Evolutionary conservation across 352 stramenopile genomes (phyloP).

Genomic region (Phytophthora cactorum): DNA sequence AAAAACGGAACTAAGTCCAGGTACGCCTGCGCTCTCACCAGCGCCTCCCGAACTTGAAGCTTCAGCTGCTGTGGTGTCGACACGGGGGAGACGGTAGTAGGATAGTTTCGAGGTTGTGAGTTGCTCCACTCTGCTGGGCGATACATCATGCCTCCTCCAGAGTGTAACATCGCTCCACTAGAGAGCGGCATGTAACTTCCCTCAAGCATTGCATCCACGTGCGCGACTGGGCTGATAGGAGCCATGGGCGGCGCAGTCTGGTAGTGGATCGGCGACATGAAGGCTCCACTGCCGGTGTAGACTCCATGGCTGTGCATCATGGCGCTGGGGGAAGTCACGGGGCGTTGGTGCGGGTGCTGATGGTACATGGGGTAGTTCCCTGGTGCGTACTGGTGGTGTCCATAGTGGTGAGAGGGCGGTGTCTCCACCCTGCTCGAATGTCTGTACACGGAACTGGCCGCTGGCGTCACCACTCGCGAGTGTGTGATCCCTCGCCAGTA

Average conservation of each 20-base stretch:
- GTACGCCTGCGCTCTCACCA: conserved; percentile 53
- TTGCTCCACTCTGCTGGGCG: conserved; percentile 12
- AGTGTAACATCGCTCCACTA: not conserved
- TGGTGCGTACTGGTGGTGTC: conserved; percentile 9
- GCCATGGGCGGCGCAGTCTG: conserved; percentile 24
- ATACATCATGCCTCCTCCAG: conserved; percentile 6
- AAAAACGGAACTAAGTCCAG: conserved; percentile 58
- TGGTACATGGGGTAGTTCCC: conserved; percentile 25
- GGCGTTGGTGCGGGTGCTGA: conserved; percentile 12
- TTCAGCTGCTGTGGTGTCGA: conserved; percentile 41
- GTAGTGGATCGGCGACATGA: conserved; percentile 40
- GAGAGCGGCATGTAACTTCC: conserved; percentile 4
- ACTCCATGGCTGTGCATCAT: conserved; percentile 16
- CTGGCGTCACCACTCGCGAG: conserved; percentile 38
- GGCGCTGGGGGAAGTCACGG: conserved; percentile 17
- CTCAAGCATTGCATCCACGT: conserved; percentile 14
- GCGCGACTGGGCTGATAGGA: conserved; percentile 37
- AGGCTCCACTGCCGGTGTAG: conserved; percentile 15
- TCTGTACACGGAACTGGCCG: conserved; percentile 16
- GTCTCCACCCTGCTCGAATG: conserved; percentile 19
- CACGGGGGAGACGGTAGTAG: conserved; percentile 11
- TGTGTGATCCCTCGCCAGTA: conserved; percentile 81
- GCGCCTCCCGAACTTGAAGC: conserved; percentile 50
- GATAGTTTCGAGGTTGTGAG: conserved; percentile 15
- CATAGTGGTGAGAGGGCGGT: conserved; percentile 8